phyloP scores from a whole-genome alignment of 169 alveolate species.

The Cryptosporidium parvum region DNA sequence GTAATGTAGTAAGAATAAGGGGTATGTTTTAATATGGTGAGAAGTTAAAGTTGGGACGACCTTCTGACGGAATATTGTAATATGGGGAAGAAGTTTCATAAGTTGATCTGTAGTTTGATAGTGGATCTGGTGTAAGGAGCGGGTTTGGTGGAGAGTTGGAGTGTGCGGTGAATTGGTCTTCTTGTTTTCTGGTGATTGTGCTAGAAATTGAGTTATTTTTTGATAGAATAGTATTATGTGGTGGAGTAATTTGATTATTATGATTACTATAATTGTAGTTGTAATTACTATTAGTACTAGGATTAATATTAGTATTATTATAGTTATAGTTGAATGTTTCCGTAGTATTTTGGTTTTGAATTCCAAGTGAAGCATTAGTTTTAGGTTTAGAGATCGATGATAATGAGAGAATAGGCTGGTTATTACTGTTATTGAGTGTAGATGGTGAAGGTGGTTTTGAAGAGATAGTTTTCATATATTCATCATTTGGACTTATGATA shows the following conservation, averaged over 20 bases:
- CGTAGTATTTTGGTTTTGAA: not conserved
- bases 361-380: not conserved
- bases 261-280: not conserved
- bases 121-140: constrained; percentile 36
- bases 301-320: not conserved
- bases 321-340: not conserved
- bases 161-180: constrained; percentile 24
- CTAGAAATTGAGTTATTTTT: constrained; percentile 34
- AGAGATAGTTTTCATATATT: not conserved
- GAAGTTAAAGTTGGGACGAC: constrained; percentile 30
- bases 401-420: not conserved
- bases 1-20: not conserved
- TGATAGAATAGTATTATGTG: not conserved
- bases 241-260: constrained; percentile 17
- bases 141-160: constrained; percentile 17
- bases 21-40: constrained; percentile 1
- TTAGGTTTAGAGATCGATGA: not conserved
- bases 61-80: constrained; percentile 70
- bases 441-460: constrained; percentile 1
- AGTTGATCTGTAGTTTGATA: constrained; percentile 43
- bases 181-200: constrained; percentile 38
- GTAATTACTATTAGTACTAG: not conserved
- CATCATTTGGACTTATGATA: not conserved
- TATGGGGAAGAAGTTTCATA: constrained; percentile 54
- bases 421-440: not conserved